Evolutionary conservation across 2,329 filamentous ascomycete genomes (phyloP).

Genomic region (Talaromyces sp.): DNA sequence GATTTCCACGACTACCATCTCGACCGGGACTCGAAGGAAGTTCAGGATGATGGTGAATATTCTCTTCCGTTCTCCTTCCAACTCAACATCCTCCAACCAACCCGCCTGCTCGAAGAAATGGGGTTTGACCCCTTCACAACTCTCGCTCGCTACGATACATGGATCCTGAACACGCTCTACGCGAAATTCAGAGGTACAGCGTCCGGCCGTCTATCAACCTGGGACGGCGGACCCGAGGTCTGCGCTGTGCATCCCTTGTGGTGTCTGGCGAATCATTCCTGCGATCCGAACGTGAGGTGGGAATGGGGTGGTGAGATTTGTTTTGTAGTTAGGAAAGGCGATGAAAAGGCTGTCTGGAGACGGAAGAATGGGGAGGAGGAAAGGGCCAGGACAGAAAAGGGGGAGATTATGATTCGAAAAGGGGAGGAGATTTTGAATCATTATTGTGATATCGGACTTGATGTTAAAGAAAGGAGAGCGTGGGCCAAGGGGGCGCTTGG

Average conservation of each 20-base stretch:
- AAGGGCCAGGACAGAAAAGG: conserved; percentile 46
- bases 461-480: conserved; percentile 74
- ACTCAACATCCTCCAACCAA: conserved; percentile 54
- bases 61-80: conserved; percentile 57
- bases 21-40: conserved; percentile 18
- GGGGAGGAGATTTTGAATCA: conserved; percentile 88
- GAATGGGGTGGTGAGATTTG: conserved; percentile 64
- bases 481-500: conserved; percentile 86
- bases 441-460: conserved; percentile 81
- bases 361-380: conserved; percentile 24
- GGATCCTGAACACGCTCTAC: conserved; percentile 82
- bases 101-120: conserved; percentile 60
- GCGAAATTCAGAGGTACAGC: conserved; percentile 91
- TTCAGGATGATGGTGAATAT: conserved; percentile 1
- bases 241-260: conserved; percentile 92
- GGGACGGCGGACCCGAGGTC: conserved; percentile 79
- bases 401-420: conserved; percentile 54
- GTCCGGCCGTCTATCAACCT: conserved; percentile 70
- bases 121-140: conserved; percentile 54
- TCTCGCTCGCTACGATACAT: conserved; percentile 41
- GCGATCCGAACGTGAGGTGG: conserved; percentile 91
- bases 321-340: conserved; percentile 30
- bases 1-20: conserved; percentile 46
- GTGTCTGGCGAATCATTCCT: conserved; percentile 95
- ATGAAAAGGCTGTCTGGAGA: conserved; percentile 36